phyloP scores from a whole-genome alignment of 768 basidiomycete species.

The Thelephora ganbajun region DNA sequence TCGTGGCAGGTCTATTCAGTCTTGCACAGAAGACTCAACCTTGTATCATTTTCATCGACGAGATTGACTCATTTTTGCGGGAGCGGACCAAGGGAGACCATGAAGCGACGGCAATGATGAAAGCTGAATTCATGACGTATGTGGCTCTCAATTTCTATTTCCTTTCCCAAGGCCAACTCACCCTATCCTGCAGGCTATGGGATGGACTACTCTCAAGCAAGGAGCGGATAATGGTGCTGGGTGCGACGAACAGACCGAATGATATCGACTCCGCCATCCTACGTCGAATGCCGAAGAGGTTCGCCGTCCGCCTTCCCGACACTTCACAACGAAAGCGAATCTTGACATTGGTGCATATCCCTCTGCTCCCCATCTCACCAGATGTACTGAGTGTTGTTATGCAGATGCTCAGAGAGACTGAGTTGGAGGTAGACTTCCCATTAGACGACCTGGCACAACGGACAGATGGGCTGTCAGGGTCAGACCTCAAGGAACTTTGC shows the following conservation, averaged over 20 bases:
- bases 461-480: slow-evolving; percentile 72
- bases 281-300: slow-evolving; percentile 97
- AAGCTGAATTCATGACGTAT: slow-evolving; percentile 89
- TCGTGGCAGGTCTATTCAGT: slow-evolving; percentile 88
- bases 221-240: slow-evolving; percentile 80
- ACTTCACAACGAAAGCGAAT: slow-evolving; percentile 72
- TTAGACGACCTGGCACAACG: slow-evolving; percentile 48
- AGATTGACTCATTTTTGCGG: slow-evolving; percentile 91
- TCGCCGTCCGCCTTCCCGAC: slow-evolving; percentile 73
- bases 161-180: background rate
- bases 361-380: background rate
- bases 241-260: slow-evolving; percentile 89
- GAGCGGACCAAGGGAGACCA: slow-evolving; percentile 84
- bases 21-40: slow-evolving; percentile 90
- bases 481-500: slow-evolving; percentile 85
- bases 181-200: slow-evolving; percentile 52
- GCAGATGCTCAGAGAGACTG: slow-evolving; percentile 78
- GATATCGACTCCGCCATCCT: slow-evolving; percentile 83
- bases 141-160: slow-evolving; percentile 16
- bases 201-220: slow-evolving; percentile 78
- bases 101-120: slow-evolving; percentile 98
- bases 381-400: background rate
- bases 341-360: slow-evolving; percentile 32
- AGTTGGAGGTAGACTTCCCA: slow-evolving; percentile 46
- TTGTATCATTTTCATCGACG: slow-evolving; percentile 96